Conservation (phyloP, 805 yeast species). For the Saturnispora mendoncae region DNA sequence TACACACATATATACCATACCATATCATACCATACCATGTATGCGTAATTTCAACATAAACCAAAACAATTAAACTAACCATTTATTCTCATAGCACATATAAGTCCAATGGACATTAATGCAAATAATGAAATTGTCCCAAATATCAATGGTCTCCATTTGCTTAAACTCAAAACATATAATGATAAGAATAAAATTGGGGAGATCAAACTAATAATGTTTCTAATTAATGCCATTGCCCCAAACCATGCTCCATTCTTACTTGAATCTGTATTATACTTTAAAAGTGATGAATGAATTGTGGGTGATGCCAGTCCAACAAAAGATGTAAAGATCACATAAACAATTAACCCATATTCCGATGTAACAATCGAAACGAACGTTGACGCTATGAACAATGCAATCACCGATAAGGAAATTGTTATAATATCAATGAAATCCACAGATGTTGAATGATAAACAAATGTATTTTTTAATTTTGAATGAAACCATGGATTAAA, state of each 20-base stretch:
- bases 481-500: constrained; percentile 42
- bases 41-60: too few relatives aligned
- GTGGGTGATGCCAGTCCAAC: constrained; percentile 50
- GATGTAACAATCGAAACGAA: constrained; percentile 33
- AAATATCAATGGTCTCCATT: constrained; percentile 27
- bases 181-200: constrained; percentile 42
- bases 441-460: constrained; percentile 32
- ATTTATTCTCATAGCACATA: constrained; percentile 5
- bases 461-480: constrained; percentile 30
- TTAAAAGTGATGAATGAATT: constrained; percentile 48
- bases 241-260: constrained; percentile 68
- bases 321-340: constrained; percentile 35
- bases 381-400: constrained; percentile 14
- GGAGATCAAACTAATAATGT: constrained; percentile 35
- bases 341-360: constrained; percentile 26
- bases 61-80: too few relatives aligned
- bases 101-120: background rate
- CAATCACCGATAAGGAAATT: constrained; percentile 9
- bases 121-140: constrained; percentile 3
- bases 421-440: constrained; percentile 34
- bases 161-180: constrained; percentile 37
- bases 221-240: constrained; percentile 53
- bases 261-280: constrained; percentile 45
- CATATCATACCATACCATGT: too few relatives aligned
- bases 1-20: too few relatives aligned